phyloP scores from a whole-genome alignment of 2,329 filamentous ascomycete genomes.

The Diaporthe sp. region DNA sequence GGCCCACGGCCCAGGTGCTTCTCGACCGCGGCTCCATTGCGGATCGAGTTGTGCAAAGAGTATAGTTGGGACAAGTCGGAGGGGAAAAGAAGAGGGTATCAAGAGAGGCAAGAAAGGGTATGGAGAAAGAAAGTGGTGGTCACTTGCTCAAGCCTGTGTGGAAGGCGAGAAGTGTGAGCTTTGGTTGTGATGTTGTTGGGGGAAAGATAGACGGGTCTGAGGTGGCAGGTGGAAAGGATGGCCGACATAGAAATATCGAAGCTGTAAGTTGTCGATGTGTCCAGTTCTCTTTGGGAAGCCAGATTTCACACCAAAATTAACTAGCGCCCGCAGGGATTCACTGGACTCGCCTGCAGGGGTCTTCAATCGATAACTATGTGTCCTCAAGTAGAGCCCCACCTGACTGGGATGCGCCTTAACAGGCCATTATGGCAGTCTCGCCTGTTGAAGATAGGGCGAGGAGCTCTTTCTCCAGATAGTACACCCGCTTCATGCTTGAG shows the following conservation, averaged over 20 bases:
- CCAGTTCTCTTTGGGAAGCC: slow-evolving; percentile 41
- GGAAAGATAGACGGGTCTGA: slow-evolving; percentile 5
- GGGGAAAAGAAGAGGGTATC: slow-evolving; percentile 49
- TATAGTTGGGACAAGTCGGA: slow-evolving; percentile 45
- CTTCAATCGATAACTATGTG: slow-evolving; percentile 26
- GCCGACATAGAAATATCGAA: slow-evolving; percentile 41
- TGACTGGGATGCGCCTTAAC: neutral
- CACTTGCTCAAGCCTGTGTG: slow-evolving; percentile 40
- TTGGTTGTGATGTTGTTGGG: slow-evolving; percentile 8
- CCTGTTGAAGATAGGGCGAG: neutral
- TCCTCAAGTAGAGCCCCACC: slow-evolving; percentile 22
- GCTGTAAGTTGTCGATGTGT: slow-evolving; percentile 41
- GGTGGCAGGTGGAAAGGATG: slow-evolving; percentile 26
- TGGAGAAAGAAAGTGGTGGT: slow-evolving; percentile 22
- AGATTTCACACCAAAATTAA: slow-evolving; percentile 39
- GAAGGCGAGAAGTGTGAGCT: slow-evolving; percentile 32
- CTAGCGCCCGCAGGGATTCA: slow-evolving; percentile 38
- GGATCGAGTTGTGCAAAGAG: slow-evolving; percentile 34
- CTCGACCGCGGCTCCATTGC: slow-evolving; percentile 44
- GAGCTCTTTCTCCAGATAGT: neutral
- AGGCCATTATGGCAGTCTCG: neutral
- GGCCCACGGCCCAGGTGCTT: slow-evolving; percentile 59
- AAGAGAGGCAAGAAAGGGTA: slow-evolving; percentile 45
- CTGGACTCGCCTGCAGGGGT: slow-evolving; percentile 3
- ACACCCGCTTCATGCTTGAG: neutral